These are phyloP conservation scores for Emergomyces pasteurianus DNA, from an alignment of 2,329 filamentous ascomycete genomes.

Conservation along the genomic window DNA sequence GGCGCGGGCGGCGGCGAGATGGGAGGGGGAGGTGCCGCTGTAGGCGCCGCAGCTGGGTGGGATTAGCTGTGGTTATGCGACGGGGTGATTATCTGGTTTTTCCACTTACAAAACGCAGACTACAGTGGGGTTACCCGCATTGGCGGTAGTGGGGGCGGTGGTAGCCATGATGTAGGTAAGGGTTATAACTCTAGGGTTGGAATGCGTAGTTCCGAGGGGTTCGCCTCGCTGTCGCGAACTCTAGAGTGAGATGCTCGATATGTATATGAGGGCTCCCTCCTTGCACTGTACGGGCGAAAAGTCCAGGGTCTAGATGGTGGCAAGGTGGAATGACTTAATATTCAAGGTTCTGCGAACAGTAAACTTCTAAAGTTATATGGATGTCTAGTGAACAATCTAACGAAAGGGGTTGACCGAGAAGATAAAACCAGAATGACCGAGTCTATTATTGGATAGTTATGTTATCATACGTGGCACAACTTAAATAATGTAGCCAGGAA, in stretches of 20 bases:
- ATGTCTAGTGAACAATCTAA: background rate
- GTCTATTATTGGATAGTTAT: too few species aligned
- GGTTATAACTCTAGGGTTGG: too few species aligned
- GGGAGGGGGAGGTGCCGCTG: slow-evolving; percentile 57
- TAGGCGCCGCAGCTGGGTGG: slow-evolving; percentile 62
- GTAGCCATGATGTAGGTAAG: background rate
- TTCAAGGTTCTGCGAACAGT: background rate
- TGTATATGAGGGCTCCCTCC: background rate
- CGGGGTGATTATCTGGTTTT: too few species aligned
- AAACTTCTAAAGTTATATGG: background rate
- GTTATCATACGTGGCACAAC: too few species aligned
- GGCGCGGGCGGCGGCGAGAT: slow-evolving; percentile 64
- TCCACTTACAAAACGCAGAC: slow-evolving; percentile 71
- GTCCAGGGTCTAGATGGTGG: too few species aligned
- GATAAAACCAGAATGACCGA: background rate
- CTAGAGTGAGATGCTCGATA: background rate
- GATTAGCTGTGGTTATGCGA: slow-evolving; percentile 6
- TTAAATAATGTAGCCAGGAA: too few species aligned
- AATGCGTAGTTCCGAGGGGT: background rate
- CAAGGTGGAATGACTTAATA: background rate
- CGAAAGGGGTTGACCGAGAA: background rate
- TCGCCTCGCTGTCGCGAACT: background rate
- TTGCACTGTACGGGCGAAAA: background rate
- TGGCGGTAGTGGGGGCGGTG: background rate
- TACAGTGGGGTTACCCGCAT: slow-evolving; percentile 40